Evolutionary conservation across 1,284 basidiomycete genomes (phyloP).

Genomic region (Leccinum laetum): DNA sequence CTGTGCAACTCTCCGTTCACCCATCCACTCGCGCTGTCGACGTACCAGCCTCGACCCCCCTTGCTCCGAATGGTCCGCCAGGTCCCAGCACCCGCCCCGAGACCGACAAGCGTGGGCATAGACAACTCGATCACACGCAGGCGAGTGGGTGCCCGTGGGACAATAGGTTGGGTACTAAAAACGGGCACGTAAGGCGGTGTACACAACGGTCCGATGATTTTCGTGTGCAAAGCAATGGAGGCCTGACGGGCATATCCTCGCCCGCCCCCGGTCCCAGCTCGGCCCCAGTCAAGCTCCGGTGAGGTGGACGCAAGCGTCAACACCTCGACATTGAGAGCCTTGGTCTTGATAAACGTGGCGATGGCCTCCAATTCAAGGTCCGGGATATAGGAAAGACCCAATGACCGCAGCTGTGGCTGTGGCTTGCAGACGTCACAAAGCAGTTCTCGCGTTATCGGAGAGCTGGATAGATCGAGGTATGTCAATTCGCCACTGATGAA

Average conservation of each 20-base stretch:
- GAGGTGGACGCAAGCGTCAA: constrained; percentile 83
- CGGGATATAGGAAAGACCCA: constrained; percentile 88
- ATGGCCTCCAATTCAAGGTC: constrained; percentile 68
- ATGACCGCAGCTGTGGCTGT: constrained; percentile 80
- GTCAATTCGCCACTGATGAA: constrained; percentile 76
- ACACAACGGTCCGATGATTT: constrained; percentile 78
- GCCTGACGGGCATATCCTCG: constrained; percentile 53
- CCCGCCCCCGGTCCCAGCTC: constrained; percentile 33
- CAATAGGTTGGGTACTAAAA: constrained; percentile 32
- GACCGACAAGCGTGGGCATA: constrained; percentile 66
- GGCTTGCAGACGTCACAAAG: constrained; percentile 59
- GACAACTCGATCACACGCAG: constrained; percentile 90
- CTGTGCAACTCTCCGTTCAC: constrained; percentile 56
- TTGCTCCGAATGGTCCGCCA: constrained; percentile 93
- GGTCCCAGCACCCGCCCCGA: constrained; percentile 75
- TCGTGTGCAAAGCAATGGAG: constrained; percentile 63
- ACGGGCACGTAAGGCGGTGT: constrained; percentile 75
- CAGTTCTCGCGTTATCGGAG: constrained; percentile 67
- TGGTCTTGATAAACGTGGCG: constrained; percentile 66
- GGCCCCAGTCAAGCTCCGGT: constrained; percentile 67
- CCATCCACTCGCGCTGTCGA: constrained; percentile 87
- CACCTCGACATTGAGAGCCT: constrained; percentile 82
- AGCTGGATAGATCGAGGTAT: constrained; percentile 90
- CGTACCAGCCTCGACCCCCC: constrained; percentile 95
- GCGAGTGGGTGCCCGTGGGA: constrained; percentile 61